A percentile compares a stretch with the other conserved stretches of the same genome.
Evolutionary conservation across 1,284 basidiomycete genomes (phyloP).

Genomic region (Singerocomus rubriflavus): DNA sequence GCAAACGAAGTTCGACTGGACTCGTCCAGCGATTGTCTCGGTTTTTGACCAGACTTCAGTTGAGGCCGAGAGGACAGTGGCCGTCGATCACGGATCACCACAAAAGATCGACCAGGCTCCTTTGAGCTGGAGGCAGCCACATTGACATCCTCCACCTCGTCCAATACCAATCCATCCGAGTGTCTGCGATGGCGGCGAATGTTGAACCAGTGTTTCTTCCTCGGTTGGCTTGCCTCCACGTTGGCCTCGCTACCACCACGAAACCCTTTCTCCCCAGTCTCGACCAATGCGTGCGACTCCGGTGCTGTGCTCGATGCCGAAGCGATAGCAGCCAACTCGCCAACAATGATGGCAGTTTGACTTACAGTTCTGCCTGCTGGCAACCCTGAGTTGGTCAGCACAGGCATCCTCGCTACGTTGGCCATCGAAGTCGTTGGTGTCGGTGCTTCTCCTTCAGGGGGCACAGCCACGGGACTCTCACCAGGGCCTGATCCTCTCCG

Average conservation of each 20-base stretch:
- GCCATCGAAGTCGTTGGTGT: slow-evolving; percentile 54
- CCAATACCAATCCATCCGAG: slow-evolving; percentile 48
- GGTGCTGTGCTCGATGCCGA: slow-evolving; percentile 7
- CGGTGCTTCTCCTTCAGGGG: slow-evolving; percentile 40
- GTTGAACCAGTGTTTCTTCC: slow-evolving; percentile 68
- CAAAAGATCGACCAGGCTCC: slow-evolving; percentile 52
- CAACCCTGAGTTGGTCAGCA: slow-evolving; percentile 38
- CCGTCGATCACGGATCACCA: slow-evolving; percentile 59
- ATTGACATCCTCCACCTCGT: slow-evolving; percentile 32
- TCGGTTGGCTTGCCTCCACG: slow-evolving; percentile 42
- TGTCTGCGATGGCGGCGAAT: slow-evolving; percentile 57
- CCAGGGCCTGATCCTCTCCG: slow-evolving; percentile 34
- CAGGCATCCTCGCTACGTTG: slow-evolving; percentile 41
- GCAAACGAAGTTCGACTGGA: slow-evolving; percentile 34
- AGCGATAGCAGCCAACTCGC: slow-evolving; percentile 25
- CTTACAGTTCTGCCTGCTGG: slow-evolving; percentile 73
- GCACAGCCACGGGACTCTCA: slow-evolving; percentile 23
- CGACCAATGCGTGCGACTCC: slow-evolving; percentile 22
- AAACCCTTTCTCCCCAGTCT: slow-evolving; percentile 13
- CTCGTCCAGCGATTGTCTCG: slow-evolving; percentile 32
- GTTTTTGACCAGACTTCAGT: slow-evolving; percentile 17
- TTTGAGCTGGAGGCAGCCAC: slow-evolving; percentile 31
- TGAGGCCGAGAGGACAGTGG: slow-evolving; percentile 38
- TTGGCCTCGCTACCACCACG: slow-evolving; percentile 25
- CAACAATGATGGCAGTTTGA: slow-evolving; percentile 68